These are phyloP conservation scores for Yamadazyma oceani DNA, from an alignment of 1,139 yeast species.

Conservation along the genomic window DNA sequence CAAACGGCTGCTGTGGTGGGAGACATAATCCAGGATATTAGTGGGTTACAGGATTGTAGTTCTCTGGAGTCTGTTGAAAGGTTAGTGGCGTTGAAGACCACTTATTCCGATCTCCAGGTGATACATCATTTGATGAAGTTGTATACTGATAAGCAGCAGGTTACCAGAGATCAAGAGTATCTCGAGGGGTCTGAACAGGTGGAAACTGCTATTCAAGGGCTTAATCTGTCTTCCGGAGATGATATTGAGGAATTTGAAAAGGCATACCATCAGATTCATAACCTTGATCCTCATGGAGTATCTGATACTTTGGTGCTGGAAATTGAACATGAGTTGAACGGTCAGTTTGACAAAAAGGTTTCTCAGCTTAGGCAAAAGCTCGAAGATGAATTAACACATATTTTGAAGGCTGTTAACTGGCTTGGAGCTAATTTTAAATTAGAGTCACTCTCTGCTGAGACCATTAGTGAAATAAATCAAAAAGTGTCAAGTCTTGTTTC, in stretches of 20 bases:
- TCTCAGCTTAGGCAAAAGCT: slow-evolving; percentile 5
- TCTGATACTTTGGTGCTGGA: background rate
- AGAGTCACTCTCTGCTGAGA: slow-evolving; percentile 9
- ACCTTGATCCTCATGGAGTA: slow-evolving; percentile 2
- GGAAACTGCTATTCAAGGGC: slow-evolving; percentile 4
- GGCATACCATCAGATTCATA: slow-evolving; percentile 4
- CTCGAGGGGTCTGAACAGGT: slow-evolving; percentile 9
- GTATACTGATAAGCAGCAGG: slow-evolving; percentile 7
- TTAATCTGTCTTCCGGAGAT: slow-evolving; percentile 3
- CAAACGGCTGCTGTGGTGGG: slow-evolving; percentile 12
- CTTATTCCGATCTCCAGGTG: slow-evolving; percentile 16
- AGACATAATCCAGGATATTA: slow-evolving; percentile 9
- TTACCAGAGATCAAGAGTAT: slow-evolving; percentile 3
- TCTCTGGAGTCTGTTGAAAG: slow-evolving; percentile 12
- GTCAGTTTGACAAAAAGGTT: slow-evolving; percentile 9
- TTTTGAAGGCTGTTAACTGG: slow-evolving; percentile 19
- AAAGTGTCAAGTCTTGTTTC: slow-evolving; percentile 26
- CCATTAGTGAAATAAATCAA: slow-evolving; percentile 13
- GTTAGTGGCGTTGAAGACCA: slow-evolving; percentile 18
- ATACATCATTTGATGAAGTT: slow-evolving; percentile 12
- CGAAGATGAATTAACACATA: slow-evolving; percentile 6
- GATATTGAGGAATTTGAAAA: slow-evolving; percentile 9
- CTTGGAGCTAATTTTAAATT: slow-evolving; percentile 12
- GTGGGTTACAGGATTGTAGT: slow-evolving; percentile 3
- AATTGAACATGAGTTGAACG: slow-evolving; percentile 5